Base-by-base conservation (phyloP, 2,329 filamentous ascomycete genomes). In the Drechslera avenae region DNA sequence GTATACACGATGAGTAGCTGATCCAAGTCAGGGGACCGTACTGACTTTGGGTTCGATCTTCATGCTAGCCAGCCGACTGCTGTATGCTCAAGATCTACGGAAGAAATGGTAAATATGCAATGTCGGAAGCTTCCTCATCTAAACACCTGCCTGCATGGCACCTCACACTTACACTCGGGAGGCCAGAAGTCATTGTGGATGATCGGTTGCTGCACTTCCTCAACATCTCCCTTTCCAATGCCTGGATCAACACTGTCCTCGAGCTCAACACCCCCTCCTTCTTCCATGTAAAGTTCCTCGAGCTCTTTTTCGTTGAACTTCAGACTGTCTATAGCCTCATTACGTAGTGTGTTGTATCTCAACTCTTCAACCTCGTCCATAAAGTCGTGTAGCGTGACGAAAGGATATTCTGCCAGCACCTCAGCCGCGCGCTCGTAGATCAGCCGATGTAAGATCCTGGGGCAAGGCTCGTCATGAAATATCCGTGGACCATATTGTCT, bases 391-490 rank as follows among this genome's bases (percentile, higher is more conserved):
- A 69, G 35, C 0, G 14, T 49, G 13, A 68, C 50, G 1, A 36
- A 28, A 0, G 36, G 12, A 33, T 60, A 59, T 0, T 26, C 30
- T 0, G 57, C 60, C 3, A 69, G 28, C 0, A 49, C 55, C 6
- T 58, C 45, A 0, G 67, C 66, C 2, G 56, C 48, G 2, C 53
- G 54, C 46, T 69, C 66, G 19, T 66, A 71, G 5, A 71, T 65
- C 1, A 63, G 17, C 1, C 64, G 56, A 23, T 64, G 60, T 1
- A 71, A 32, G 0, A 46, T 44, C 2, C 68, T 59, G 0, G 64
- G 58, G 16, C 69, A 72, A 5, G 45, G 50, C 0, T 55, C 40
- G 0, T 52, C 21, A 32, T 68, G 55, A 14, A 62, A 70, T 1
- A 71, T 39, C 6, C n/a, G 33, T 1, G 59, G 59, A 4, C 57